These are phyloP conservation scores for Aspergillus sergii DNA, from an alignment of 2,329 filamentous ascomycete species.

Conservation along the genomic window DNA sequence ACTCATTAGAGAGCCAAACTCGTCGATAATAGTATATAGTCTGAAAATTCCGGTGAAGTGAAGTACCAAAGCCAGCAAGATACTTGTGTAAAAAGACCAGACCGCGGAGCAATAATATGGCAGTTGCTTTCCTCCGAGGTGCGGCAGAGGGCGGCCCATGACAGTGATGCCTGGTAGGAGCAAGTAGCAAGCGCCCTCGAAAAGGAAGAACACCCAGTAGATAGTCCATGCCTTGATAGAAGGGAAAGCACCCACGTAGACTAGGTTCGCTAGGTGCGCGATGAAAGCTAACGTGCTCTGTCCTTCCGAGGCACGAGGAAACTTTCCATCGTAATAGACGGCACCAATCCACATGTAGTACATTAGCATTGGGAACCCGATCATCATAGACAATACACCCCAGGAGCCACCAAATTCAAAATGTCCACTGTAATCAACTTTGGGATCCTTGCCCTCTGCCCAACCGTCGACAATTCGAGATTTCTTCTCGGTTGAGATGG, in stretches of 20 bases:
- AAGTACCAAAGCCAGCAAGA: slow-evolving; percentile 68
- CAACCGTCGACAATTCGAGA: slow-evolving; percentile 44
- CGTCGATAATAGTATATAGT: slow-evolving; percentile 88
- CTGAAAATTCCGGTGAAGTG: slow-evolving; percentile 86
- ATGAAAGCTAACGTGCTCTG: slow-evolving; percentile 73
- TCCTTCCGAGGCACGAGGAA: slow-evolving; percentile 68
- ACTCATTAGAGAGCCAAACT: slow-evolving; percentile 90
- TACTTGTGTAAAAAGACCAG: slow-evolving; percentile 83
- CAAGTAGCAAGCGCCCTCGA: slow-evolving; percentile 82
- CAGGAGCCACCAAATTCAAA: slow-evolving; percentile 84
- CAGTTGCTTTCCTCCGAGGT: slow-evolving; percentile 81
- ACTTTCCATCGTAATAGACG: slow-evolving; percentile 83
- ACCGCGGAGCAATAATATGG: slow-evolving; percentile 94
- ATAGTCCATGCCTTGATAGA: slow-evolving; percentile 81
- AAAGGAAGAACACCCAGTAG: slow-evolving; percentile 91
- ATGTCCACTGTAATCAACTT: slow-evolving; percentile 53
- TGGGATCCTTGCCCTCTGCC: slow-evolving; percentile 45
- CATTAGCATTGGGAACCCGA: slow-evolving; percentile 91
- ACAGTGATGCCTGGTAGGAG: slow-evolving; percentile 83
- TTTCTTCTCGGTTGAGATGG: slow-evolving; percentile 26
- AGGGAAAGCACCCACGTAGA: slow-evolving; percentile 84
- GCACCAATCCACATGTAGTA: slow-evolving; percentile 99
- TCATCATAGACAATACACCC: slow-evolving; percentile 85
- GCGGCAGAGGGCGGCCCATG: slow-evolving; percentile 83
- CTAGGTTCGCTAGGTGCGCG: slow-evolving; percentile 68